These are phyloP conservation scores for Fusarium nematophilum DNA, from an alignment of 2,329 filamentous ascomycete species.

Conservation along the genomic window DNA sequence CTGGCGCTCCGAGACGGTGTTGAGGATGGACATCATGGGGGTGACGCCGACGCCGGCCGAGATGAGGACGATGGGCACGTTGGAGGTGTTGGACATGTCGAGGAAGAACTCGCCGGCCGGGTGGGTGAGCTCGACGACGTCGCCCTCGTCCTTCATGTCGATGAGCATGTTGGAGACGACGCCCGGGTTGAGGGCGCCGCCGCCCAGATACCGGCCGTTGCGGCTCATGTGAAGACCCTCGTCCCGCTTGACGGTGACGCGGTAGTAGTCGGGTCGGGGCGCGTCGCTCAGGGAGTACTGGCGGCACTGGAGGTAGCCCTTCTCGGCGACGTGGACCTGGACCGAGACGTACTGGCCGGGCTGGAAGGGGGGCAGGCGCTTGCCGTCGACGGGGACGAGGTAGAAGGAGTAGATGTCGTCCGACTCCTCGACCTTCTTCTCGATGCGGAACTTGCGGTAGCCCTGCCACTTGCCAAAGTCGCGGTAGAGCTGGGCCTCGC, in stretches of 20 bases:
- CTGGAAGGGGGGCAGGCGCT: slow-evolving; percentile 70
- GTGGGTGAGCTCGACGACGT: slow-evolving; percentile 73
- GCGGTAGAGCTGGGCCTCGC: slow-evolving; percentile 72
- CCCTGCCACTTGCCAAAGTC: slow-evolving; percentile 71
- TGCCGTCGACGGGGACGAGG: slow-evolving; percentile 70
- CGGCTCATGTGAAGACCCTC: slow-evolving; percentile 58
- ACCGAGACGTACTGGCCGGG: slow-evolving; percentile 81
- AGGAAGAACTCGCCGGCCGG: slow-evolving; percentile 73
- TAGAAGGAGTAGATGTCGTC: slow-evolving; percentile 78
- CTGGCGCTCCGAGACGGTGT: slow-evolving; percentile 60
- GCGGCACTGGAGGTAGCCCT: slow-evolving; percentile 71
- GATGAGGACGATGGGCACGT: slow-evolving; percentile 65
- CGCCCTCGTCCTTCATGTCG: slow-evolving; percentile 69
- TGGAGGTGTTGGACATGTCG: slow-evolving; percentile 53
- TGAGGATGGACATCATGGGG: slow-evolving; percentile 70
- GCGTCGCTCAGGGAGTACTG: slow-evolving; percentile 80
- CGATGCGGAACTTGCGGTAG: slow-evolving; percentile 76
- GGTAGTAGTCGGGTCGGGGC: slow-evolving; percentile 70
- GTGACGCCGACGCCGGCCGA: slow-evolving; percentile 71
- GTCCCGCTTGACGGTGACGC: slow-evolving; percentile 78
- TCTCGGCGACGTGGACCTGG: slow-evolving; percentile 65
- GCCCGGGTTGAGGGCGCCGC: slow-evolving; percentile 63
- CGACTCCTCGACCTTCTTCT: slow-evolving; percentile 72
- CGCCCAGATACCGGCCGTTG: slow-evolving; percentile 35
- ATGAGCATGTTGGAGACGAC: slow-evolving; percentile 78